Base-by-base conservation (phyloP, 345 rosid species). In the Excoecaria agallocha region DNA sequence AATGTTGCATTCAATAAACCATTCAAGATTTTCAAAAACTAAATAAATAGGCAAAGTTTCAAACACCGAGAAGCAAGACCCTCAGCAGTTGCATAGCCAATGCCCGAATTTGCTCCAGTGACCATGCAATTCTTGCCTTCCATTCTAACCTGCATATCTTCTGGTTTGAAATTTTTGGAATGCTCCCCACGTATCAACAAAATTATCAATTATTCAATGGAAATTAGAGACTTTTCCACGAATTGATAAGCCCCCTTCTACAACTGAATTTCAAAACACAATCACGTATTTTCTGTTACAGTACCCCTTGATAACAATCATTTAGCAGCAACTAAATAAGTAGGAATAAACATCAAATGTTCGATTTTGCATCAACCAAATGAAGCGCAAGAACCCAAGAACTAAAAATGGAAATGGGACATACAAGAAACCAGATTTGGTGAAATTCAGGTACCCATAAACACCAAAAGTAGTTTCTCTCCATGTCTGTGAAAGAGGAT, bases 101-200 rank as follows among this genome's bases (percentile, higher is more conserved):
- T 85, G 70, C 97, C 98, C 25, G 98, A 86, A 79, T 92, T 94
- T 6, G 95, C 98, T 71, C 98, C 97, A 3, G 98, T 94, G n/a
- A 92, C 97, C 9, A 94, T 73, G 82, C 94, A 92, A 66, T 88
- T 90, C 84, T 87, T 86, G 71, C 97, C 96, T 8, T 90, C 88
- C 0, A 89, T 85, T 50, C 68, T 76, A 37, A 66, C 61, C 73
- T 92, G 83, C 87, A 86, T 86, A 73, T 94, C 97, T 78, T 92
- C 97, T 0, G 84, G 78, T 61, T 82, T 88, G 76, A 94, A 92
- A 61, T 72, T 87, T 82, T 90, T 89, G 0, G 98, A 76, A 64
- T 89, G 94, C 48, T 89, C 92, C 82, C 97, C 91, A 25, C 20
- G 77, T 25, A 77, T 15, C 58, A 73, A 64, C 51, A 15, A 77